Base-by-base conservation (phyloP, 164 flowering plant species). In the Annona cherimola region DNA sequence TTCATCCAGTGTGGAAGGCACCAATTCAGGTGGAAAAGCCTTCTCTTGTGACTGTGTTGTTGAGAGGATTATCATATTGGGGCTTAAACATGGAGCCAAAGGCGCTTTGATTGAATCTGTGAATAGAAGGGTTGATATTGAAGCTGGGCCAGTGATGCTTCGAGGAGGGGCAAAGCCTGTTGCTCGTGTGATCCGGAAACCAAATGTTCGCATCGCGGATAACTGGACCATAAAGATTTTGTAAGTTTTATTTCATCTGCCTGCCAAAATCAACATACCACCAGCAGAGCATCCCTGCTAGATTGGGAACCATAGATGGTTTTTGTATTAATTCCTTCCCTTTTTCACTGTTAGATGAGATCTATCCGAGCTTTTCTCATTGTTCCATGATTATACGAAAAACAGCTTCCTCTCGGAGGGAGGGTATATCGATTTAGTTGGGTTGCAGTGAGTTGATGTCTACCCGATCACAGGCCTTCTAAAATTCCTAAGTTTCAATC, bases 41-140 rank as follows among this genome's bases (percentile, higher is more conserved):
- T 90, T 84, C 77, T 73, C 87, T 41, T 74, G 89, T 4, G 81
- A 84, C 1, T 86, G 84, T 75, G 76, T 86, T 3, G 73, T 96
- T 40, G 99, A 96, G 79, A 89, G 98, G 84, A 85, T 96, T 44
- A 84, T 96, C 45, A 66, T 96, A 44, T 84, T 93, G 18, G 99
- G 99, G 60, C 78, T 81, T 54, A 65, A 87, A 16, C 5, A 74
- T 55, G 76, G 75, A 4, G 72, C 84, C 0, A 92, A 85, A 73
- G 80, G 59, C 45, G 98, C 94, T n/a, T 73, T 86, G 4, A 70
- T 93, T 65, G 89, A 92, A 73, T 94, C 97, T 6, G 76, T 70
- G 59, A 89, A 88, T 71, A 74, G 73, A 45, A 88, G 78, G 79
- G 81, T 70, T 68, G 93, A 83, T 11, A 76, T 90, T 50, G 97